Evolutionary conservation across 768 basidiomycete genomes (phyloP), one percentile per base, ranked within the genome.

Genomic region (Guyanaporus albipodus): DNA sequence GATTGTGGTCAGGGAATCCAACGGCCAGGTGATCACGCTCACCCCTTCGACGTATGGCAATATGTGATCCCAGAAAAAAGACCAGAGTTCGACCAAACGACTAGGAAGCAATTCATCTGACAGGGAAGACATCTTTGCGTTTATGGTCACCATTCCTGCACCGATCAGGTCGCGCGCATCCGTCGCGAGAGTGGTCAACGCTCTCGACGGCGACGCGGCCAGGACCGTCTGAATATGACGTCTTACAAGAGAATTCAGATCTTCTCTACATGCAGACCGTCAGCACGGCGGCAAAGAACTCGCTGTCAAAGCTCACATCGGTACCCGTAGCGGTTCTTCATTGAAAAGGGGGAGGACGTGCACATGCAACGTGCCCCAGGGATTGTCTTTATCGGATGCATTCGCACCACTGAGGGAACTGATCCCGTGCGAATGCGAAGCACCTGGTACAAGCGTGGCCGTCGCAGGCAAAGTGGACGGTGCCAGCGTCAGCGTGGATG

Each of bases 281-380:
- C 32, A 61, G 37, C 15, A 9, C 26, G 40, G 17, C 15, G 10
- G 19, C 23, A 38, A 44, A n/a, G 36, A 35, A 8, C 23, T 21
- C 15, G 19, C 46, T 9, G 23, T 34, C 22, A 15, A 42, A 15
- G 69, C 81, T 59, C 58, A 86, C 87, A 97, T 91, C 19, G 91
- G 85, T 42, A 86, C 78, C 49, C 83, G 77, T 17, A 97, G 74
- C 3, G 87, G 85, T 59, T 93, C 89, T 28, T 91, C 88, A 42
- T 94, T 94, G 72, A 97, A 97, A 4, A 95, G 67, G 1, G 93
- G 93, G 4, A 97, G 70, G 27, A 96, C 85, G 62, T 91, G 83
- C 26, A 94, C 82, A 64, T 93, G 89, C 18, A 97, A 68, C 19
- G 81, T 71, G 39, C 81, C 79, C 91, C 91, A 95, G 10, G 92